Percentiles rank a stretch among this genome's conserved stretches.
Evolutionary conservation across 805 yeast genomes (phyloP).

Genomic region (Pichia paraexigua): DNA sequence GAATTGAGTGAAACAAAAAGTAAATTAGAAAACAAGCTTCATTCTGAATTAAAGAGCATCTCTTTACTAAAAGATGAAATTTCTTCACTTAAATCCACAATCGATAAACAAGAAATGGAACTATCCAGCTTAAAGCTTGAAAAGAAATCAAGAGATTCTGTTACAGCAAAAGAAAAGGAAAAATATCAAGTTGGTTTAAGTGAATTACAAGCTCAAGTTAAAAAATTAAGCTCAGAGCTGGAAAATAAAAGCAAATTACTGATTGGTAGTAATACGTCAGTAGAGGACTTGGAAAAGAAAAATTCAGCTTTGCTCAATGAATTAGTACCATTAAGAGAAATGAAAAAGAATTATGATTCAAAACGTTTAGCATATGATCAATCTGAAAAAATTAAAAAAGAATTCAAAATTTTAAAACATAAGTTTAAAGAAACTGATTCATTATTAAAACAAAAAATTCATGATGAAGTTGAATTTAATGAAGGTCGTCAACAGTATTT

Average conservation of each 20-base stretch:
- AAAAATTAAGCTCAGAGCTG: constrained; percentile 30
- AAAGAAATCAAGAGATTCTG: constrained; percentile 4
- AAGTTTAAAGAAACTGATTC: constrained; percentile 37
- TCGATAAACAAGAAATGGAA: constrained; percentile 29
- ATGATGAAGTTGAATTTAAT: constrained; percentile 36
- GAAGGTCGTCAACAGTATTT: constrained; percentile 36
- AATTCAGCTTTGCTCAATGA: not conserved
- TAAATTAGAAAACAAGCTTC: constrained; percentile 5
- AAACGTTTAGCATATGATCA: constrained; percentile 23
- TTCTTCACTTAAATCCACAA: constrained; percentile 19
- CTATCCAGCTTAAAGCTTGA: constrained; percentile 17
- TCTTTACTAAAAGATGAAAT: constrained; percentile 24
- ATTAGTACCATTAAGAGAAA: constrained; percentile 34
- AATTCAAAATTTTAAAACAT: constrained; percentile 35
- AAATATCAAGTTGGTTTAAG: constrained; percentile 3
- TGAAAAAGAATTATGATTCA: constrained; percentile 14
- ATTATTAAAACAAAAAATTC: constrained; percentile 33
- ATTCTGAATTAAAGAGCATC: constrained; percentile 8
- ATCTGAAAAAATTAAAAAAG: constrained; percentile 22
- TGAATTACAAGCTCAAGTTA: constrained; percentile 1
- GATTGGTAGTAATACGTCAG: not conserved
- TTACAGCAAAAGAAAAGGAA: not conserved
- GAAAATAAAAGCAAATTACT: not conserved
- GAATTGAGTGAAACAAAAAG: constrained; percentile 7
- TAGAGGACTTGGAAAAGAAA: not conserved